Conservation (phyloP, 352 stramenopile genomes). For the Aphanomyces invadans region DNA sequence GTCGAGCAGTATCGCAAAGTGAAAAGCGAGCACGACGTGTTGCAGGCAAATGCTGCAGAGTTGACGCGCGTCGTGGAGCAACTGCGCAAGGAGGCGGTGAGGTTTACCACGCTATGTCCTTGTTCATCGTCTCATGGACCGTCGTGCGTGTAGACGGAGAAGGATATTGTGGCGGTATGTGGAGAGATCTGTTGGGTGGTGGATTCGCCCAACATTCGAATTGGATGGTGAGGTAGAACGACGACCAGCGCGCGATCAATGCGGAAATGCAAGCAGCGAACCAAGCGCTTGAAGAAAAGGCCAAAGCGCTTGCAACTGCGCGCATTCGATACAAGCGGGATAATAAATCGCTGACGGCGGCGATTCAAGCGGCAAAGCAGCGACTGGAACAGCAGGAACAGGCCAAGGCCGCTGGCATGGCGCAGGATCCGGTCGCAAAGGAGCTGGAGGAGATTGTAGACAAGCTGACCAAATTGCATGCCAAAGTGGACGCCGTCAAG, state of each 20-base stretch:
- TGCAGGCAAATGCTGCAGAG: constrained; percentile 54
- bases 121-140: constrained; percentile 18
- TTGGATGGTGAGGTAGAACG: constrained; percentile 42
- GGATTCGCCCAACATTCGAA: too few species aligned
- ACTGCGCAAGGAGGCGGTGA: constrained; percentile 76
- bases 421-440: constrained; percentile 67
- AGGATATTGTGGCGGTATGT: constrained; percentile 75
- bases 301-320: constrained; percentile 76
- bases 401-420: constrained; percentile 58
- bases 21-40: constrained; percentile 66
- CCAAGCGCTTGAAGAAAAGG: constrained; percentile 79
- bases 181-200: not conserved
- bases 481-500: constrained; percentile 76
- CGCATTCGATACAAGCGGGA: constrained; percentile 85
- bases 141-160: constrained; percentile 54
- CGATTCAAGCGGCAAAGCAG: constrained; percentile 77
- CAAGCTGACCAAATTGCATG: constrained; percentile 71
- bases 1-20: constrained; percentile 79
- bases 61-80: constrained; percentile 61
- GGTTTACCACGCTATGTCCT: constrained; percentile 20
- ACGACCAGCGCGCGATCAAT: constrained; percentile 81
- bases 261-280: constrained; percentile 76
- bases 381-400: constrained; percentile 66
- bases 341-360: constrained; percentile 67
- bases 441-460: constrained; percentile 82